Evolutionary conservation across 176 grass and related monocot species (phyloP).

Genomic region (Triticum urartu): DNA sequence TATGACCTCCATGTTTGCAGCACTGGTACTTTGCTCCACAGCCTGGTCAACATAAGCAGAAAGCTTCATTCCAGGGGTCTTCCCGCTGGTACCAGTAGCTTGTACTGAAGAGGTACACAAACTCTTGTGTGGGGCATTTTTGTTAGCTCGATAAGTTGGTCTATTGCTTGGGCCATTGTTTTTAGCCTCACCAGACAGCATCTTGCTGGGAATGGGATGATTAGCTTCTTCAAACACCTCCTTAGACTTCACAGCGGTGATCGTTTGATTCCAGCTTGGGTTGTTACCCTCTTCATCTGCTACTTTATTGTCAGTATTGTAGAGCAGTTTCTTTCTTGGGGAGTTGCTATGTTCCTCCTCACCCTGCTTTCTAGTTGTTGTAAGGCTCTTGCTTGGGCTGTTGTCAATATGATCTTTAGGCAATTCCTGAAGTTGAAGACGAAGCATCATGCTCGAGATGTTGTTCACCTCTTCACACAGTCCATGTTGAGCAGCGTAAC

Average conservation of each 20-base stretch:
- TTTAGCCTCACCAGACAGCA: slow-evolving; percentile 8
- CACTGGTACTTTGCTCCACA: slow-evolving; percentile 6
- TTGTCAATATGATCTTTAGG: background rate
- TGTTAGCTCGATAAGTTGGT: background rate
- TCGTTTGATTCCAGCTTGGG: background rate
- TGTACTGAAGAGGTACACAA: background rate
- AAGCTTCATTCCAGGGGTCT: slow-evolving; percentile 12
- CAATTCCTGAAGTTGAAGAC: background rate
- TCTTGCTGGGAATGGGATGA: background rate
- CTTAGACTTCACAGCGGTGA: background rate
- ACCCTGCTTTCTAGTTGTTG: background rate
- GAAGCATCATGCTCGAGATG: background rate
- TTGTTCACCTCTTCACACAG: slow-evolving; percentile 14
- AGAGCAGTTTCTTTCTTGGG: slow-evolving; percentile 5
- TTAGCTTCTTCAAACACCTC: slow-evolving; percentile 8
- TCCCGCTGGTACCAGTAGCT: background rate
- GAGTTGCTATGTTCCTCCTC: background rate
- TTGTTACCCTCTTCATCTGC: slow-evolving; percentile 1
- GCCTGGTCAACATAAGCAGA: background rate
- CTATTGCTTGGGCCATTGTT: background rate
- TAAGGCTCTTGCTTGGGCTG: background rate
- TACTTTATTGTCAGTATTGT: background rate
- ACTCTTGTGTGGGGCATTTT: slow-evolving; percentile 6
- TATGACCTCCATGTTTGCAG: slow-evolving; percentile 26
- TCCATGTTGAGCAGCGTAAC: background rate